Conservation (phyloP, 1,284 basidiomycete genomes). For the Clitocybe nebularis region DNA sequence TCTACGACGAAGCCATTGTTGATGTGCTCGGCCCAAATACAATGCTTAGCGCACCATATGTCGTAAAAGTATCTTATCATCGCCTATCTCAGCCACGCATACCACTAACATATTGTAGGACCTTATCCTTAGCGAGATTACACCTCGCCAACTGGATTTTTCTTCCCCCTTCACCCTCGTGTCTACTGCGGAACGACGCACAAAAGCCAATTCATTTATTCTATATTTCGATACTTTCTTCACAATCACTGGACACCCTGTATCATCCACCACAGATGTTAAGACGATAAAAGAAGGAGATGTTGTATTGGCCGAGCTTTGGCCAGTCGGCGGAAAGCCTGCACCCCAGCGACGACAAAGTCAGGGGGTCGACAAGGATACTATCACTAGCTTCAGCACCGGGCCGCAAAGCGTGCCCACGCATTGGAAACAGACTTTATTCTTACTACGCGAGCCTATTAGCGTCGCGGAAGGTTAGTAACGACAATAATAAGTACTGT, state of each 20-base stretch:
- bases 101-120: constrained; percentile 44
- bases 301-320: constrained; percentile 66
- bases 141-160: constrained; percentile 75
- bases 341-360: constrained; percentile 51
- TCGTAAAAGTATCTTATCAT: constrained; percentile 56
- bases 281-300: constrained; percentile 54
- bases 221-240: constrained; percentile 97
- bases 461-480: constrained; percentile 61
- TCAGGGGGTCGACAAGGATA: constrained; percentile 40
- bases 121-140: constrained; percentile 64
- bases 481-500: constrained; percentile 1
- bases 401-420: constrained; percentile 84
- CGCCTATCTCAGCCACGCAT: constrained; percentile 2
- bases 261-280: constrained; percentile 49
- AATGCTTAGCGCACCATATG: constrained; percentile 63
- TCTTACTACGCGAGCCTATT: constrained; percentile 82
- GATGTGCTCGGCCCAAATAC: constrained; percentile 74
- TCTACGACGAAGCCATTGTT: constrained; percentile 78
- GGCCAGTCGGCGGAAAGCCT: constrained; percentile 64
- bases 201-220: constrained; percentile 77
- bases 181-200: constrained; percentile 54
- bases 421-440: constrained; percentile 98
- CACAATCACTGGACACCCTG: constrained; percentile 53
- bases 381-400: constrained; percentile 84
- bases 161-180: constrained; percentile 67